Evolutionary conservation across 2,329 filamentous ascomycete genomes (phyloP).

Genomic region (Metarhizium guizhouense): DNA sequence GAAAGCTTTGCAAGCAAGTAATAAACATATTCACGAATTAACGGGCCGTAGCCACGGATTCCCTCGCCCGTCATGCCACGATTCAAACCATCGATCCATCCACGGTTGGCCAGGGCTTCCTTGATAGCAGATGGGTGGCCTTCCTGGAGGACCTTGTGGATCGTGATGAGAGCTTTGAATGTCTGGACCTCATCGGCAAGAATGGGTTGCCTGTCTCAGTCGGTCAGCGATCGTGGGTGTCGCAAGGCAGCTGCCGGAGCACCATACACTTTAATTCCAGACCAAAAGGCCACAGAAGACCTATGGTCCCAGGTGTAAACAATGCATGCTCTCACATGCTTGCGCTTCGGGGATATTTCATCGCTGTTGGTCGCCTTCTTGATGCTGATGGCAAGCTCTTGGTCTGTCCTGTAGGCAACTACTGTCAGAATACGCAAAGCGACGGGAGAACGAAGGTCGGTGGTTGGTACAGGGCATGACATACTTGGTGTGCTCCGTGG

Average conservation of each 20-base stretch:
- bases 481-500: slow-evolving; percentile 27
- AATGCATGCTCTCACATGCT: slow-evolving; percentile 96
- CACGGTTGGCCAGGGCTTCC: slow-evolving; percentile 80
- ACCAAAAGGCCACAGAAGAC: slow-evolving; percentile 90
- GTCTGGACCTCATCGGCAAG: slow-evolving; percentile 97
- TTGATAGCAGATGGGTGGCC: slow-evolving; percentile 81
- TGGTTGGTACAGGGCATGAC: slow-evolving; percentile 5
- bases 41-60: slow-evolving; percentile 77
- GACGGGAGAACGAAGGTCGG: background rate
- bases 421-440: slow-evolving; percentile 1
- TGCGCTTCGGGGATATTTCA: slow-evolving; percentile 62
- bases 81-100: slow-evolving; percentile 88
- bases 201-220: slow-evolving; percentile 69
- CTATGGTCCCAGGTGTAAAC: slow-evolving; percentile 99
- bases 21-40: slow-evolving; percentile 95
- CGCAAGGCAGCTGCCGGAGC: background rate
- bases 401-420: slow-evolving; percentile 45
- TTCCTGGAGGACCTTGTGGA: slow-evolving; percentile 96
- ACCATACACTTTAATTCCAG: slow-evolving; percentile 93
- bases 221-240: slow-evolving; percentile 3
- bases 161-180: slow-evolving; percentile 94
- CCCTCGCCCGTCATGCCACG: slow-evolving; percentile 77
- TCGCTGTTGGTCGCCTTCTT: slow-evolving; percentile 61
- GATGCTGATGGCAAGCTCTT: slow-evolving; percentile 61
- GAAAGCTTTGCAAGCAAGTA: slow-evolving; percentile 88